A percentile compares a stretch with the other conserved stretches of the same genome.
phyloP scores from a whole-genome alignment of 1,139 yeast genomes.

The Nakaseomyces kungkrabaensis region DNA sequence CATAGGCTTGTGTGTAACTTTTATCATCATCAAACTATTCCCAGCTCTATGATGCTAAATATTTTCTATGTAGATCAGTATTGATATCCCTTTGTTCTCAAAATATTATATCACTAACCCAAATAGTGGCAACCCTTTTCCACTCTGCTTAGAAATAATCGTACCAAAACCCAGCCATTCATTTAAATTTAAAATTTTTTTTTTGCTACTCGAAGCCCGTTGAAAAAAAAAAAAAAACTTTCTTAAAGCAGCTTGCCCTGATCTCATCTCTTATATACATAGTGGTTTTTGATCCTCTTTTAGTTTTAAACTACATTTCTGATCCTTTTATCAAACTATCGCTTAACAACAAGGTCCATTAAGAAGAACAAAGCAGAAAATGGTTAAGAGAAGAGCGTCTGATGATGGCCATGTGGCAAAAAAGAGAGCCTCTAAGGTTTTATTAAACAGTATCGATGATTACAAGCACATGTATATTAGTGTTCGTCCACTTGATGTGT shows the following conservation, averaged over 20 bases:
- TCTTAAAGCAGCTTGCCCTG: background rate
- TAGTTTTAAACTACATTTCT: too few relatives aligned
- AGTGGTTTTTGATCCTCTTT: too few relatives aligned
- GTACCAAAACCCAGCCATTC: too few relatives aligned
- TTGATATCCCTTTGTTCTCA: too few relatives aligned
- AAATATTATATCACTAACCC: too few relatives aligned
- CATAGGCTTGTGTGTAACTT: conserved; percentile 26
- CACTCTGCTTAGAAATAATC: too few relatives aligned
- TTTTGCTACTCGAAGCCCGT: too few relatives aligned
- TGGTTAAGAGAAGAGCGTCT: conserved; percentile 20
- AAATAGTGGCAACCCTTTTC: too few relatives aligned
- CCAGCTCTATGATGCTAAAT: conserved; percentile 22
- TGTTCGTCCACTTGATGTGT: conserved; percentile 51
- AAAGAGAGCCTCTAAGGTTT: conserved; percentile 16
- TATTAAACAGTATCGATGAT: conserved; percentile 25
- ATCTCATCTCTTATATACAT: background rate
- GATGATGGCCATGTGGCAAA: conserved; percentile 14
- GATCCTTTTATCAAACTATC: too few relatives aligned
- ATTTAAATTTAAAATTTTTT: too few relatives aligned
- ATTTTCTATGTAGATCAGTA: too few relatives aligned
- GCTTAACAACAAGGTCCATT: too few relatives aligned
- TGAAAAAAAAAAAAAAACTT: background rate
- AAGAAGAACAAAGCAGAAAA: background rate
- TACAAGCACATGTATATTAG: conserved; percentile 23
- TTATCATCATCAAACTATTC: conserved; percentile 30